Conservation (phyloP, 1,139 yeast species). For the Taphrina wiesneri region DNA sequence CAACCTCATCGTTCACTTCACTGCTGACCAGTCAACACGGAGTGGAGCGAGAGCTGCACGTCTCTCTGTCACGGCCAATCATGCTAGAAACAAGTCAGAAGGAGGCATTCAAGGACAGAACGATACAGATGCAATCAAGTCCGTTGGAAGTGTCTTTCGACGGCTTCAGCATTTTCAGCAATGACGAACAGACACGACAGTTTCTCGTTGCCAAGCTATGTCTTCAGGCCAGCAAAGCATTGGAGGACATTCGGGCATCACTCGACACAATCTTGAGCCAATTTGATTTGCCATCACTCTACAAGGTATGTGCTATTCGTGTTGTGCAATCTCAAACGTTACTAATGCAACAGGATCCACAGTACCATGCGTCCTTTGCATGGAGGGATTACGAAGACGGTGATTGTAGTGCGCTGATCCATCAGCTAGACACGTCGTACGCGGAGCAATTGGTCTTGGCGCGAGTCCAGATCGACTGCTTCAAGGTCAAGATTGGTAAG, state of each 20-base stretch:
- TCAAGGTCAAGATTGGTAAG: constrained; percentile 18
- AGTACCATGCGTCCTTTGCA: constrained; percentile 4
- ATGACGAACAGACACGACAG: constrained; percentile 9
- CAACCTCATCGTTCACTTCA: background rate
- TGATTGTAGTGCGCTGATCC: background rate
- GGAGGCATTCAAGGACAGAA: background rate
- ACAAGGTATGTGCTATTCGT: background rate
- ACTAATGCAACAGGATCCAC: background rate
- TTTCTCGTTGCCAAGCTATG: background rate
- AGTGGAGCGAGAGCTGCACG: constrained; percentile 6
- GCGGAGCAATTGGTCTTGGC: background rate
- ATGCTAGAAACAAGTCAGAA: background rate
- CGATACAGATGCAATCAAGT: background rate
- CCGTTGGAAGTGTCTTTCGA: background rate
- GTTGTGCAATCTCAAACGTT: background rate
- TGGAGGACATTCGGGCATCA: background rate
- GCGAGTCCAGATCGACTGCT: background rate
- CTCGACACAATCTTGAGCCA: background rate
- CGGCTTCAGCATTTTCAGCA: background rate
- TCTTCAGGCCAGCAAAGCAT: background rate
- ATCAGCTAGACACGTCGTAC: background rate
- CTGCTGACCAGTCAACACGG: background rate
- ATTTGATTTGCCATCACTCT: background rate
- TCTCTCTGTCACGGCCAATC: background rate
- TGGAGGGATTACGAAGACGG: background rate